Conservation (phyloP, 2,329 filamentous ascomycete species). For the Rhynchosporium secalis region DNA sequence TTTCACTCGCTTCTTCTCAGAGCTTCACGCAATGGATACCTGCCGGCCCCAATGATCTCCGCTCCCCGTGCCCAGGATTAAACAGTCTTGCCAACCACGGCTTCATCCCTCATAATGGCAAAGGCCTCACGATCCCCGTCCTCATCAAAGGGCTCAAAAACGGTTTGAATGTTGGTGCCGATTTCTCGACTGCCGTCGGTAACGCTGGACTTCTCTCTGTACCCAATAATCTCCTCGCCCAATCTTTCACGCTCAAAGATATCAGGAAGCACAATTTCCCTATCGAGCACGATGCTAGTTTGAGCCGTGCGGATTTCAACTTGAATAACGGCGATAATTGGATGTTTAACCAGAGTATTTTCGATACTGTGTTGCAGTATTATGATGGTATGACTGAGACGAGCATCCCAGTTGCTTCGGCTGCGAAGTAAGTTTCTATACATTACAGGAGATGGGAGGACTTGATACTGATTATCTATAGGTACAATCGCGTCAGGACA, state of each 20-base stretch:
- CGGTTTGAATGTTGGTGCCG: slow-evolving; percentile 39
- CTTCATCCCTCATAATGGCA: slow-evolving; percentile 40
- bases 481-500: slow-evolving; percentile 36
- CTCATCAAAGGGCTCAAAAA: slow-evolving; percentile 31
- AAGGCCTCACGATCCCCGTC: slow-evolving; percentile 36
- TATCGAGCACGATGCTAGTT: slow-evolving; percentile 43
- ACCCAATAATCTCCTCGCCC: slow-evolving; percentile 25
- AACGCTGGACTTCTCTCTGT: slow-evolving; percentile 29
- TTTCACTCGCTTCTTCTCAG: slow-evolving; percentile 18
- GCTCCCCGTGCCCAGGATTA: slow-evolving; percentile 37
- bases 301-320: slow-evolving; percentile 40
- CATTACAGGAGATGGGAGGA: background rate
- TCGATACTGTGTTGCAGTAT: slow-evolving; percentile 37
- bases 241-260: slow-evolving; percentile 32
- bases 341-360: slow-evolving; percentile 40
- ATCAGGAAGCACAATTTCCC: slow-evolving; percentile 38
- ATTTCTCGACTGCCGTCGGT: slow-evolving; percentile 36
- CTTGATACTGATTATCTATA: background rate
- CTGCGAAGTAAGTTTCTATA: slow-evolving; percentile 30
- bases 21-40: slow-evolving; percentile 22
- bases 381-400: slow-evolving; percentile 32
- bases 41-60: slow-evolving; percentile 28
- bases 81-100: slow-evolving; percentile 39
- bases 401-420: slow-evolving; percentile 35
- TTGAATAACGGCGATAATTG: slow-evolving; percentile 40